A percentile compares a stretch with the other conserved stretches of the same genome.
Evolutionary conservation across 1,284 basidiomycete genomes (phyloP).

Genomic region (Marasmius sp.): DNA sequence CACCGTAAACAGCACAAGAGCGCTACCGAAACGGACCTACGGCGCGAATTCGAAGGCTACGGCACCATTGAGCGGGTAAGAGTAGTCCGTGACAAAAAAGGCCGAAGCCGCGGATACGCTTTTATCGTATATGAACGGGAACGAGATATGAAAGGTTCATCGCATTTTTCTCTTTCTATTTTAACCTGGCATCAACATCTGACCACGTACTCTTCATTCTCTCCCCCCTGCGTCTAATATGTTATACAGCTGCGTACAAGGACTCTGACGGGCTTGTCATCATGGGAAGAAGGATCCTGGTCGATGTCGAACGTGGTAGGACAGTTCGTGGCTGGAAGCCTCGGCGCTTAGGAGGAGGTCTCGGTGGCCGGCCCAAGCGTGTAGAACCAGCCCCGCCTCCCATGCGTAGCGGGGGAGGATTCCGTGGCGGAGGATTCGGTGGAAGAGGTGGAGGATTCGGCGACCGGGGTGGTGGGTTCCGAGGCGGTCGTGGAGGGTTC

Average conservation of each 20-base stretch:
- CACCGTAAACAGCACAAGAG: constrained; percentile 67
- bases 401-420: constrained; percentile 38
- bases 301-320: constrained; percentile 97
- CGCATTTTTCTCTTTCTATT: constrained; percentile 16
- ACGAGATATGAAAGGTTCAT: constrained; percentile 96
- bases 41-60: constrained; percentile 93
- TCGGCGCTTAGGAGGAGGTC: constrained; percentile 89
- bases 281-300: constrained; percentile 91
- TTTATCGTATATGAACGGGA: constrained; percentile 98
- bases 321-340: constrained; percentile 99
- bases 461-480: constrained; percentile 34
- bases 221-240: constrained; percentile 14
- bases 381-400: constrained; percentile 48
- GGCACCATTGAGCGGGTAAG: constrained; percentile 92
- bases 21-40: constrained; percentile 88
- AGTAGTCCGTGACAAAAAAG: constrained; percentile 89
- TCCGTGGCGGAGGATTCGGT: constrained; percentile 40
- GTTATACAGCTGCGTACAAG: constrained; percentile 88
- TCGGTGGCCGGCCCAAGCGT: constrained; percentile 93
- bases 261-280: constrained; percentile 98
- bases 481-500: constrained; percentile 24
- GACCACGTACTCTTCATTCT: constrained; percentile 18
- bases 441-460: constrained; percentile 41
- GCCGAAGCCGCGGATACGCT: constrained; percentile 88
- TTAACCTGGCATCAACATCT: not conserved